Conservation (phyloP, 768 basidiomycete species). For the Suillus americanus region DNA sequence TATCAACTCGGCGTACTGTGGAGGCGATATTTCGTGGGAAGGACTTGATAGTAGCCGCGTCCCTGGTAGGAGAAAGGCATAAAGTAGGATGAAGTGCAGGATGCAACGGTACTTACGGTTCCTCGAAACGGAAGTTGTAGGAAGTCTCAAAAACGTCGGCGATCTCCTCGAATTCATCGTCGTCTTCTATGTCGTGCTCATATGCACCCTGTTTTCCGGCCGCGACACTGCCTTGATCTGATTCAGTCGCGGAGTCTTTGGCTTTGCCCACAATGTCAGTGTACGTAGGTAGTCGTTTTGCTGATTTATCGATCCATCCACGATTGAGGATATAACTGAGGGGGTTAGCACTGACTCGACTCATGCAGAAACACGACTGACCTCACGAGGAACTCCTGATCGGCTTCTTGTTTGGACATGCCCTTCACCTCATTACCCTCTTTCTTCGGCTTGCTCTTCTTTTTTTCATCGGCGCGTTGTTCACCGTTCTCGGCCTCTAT, state of each 20-base stretch:
- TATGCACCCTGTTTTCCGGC: slow-evolving; percentile 26
- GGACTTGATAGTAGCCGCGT: slow-evolving; percentile 61
- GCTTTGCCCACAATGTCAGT: slow-evolving; percentile 59
- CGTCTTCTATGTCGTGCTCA: slow-evolving; percentile 45
- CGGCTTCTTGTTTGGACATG: slow-evolving; percentile 22
- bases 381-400: slow-evolving; percentile 86
- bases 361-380: slow-evolving; percentile 38
- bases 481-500: slow-evolving; percentile 41
- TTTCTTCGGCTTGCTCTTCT: slow-evolving; percentile 33
- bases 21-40: slow-evolving; percentile 75
- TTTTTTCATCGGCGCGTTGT: slow-evolving; percentile 25
- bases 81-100: not conserved
- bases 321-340: slow-evolving; percentile 93
- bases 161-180: slow-evolving; percentile 85
- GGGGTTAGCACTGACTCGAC: not conserved
- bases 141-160: slow-evolving; percentile 92
- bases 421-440: slow-evolving; percentile 33
- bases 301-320: slow-evolving; percentile 89
- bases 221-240: slow-evolving; percentile 18
- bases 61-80: slow-evolving; percentile 38
- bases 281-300: slow-evolving; percentile 80
- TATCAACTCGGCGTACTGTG: slow-evolving; percentile 69
- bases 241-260: slow-evolving; percentile 14
- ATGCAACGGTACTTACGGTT: slow-evolving; percentile 61
- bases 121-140: slow-evolving; percentile 98